Evolutionary conservation across 495 filamentous ascomycete species (phyloP), one percentile per base, ranked within the genome.

Genomic region (Lichina pygmaea): DNA sequence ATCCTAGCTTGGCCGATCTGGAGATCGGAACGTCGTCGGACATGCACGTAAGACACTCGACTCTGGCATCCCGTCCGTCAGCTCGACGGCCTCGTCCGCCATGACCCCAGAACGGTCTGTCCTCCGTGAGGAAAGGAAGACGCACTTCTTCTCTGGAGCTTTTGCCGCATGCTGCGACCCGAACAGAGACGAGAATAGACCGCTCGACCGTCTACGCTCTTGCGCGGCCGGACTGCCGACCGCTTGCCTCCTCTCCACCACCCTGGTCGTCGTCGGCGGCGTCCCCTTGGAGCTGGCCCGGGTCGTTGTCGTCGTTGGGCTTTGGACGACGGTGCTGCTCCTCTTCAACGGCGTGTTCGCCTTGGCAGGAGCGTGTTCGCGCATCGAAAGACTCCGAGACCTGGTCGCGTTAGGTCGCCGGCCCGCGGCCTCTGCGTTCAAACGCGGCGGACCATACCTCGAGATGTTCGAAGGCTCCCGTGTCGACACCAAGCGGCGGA

Each of bases 11-110:
- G 15, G 71, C 75, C 16, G 72, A 67, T 57, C 73, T 68, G 44
- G 63, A 62, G 38, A 62, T 52, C 2, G 72, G 69, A 5, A 73
- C 54, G 46, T 75, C 70, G 43, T 77, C 68, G 34, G 72, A 67
- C 52, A 73, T 56, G 58, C 81, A 89, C 24, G 67, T 71, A 13
- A 83, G 56, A 47, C 81, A 86, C 53, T 74, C 65, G 33, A 73
- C 65, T 46, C 77, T 81, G 13, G 40, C 15, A 10, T 6, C 24
- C 12, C 30, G 32, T 9, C 12, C 40, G 12, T 7, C 11, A 33
- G 24, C 31, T 10, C 16, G 42, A 33, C 5, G 8, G 10, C 33
- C n/a, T n/a, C 11, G 24, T 24, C 24, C 24, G 24, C 24, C 24
- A 24, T 24, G 24, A 24, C 33, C 13, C n/a, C 4, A 11, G 3